Evolutionary conservation across 805 yeast genomes (phyloP).

Genomic region (Myxozyma melibiosi): DNA sequence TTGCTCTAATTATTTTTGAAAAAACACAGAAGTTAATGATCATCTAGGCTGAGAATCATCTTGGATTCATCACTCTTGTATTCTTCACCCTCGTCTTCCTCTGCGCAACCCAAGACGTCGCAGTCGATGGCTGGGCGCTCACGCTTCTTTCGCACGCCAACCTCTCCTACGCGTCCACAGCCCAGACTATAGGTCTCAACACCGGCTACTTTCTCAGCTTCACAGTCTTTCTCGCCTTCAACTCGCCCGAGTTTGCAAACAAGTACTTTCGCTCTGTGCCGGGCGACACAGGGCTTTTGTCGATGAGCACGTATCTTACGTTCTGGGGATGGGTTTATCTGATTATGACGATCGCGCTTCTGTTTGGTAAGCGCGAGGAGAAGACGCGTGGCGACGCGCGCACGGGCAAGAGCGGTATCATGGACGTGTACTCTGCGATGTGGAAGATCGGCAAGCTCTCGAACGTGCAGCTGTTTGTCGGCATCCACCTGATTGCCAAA

Average conservation of each 20-base stretch:
- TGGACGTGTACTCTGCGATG: constrained; percentile 43
- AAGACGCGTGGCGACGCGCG: constrained; percentile 49
- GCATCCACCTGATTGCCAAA: constrained; percentile 77
- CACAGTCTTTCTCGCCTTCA: constrained; percentile 86
- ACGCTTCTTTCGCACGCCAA: constrained; percentile 79
- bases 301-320: constrained; percentile 72
- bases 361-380: constrained; percentile 68
- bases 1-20: no score
- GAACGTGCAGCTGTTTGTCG: constrained; percentile 71
- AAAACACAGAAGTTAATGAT: no score
- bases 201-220: constrained; percentile 90
- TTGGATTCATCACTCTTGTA: constrained; percentile 61
- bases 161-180: constrained; percentile 91
- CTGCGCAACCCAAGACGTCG: constrained; percentile 97
- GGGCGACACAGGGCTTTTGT: constrained; percentile 61
- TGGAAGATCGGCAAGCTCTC: constrained; percentile 50
- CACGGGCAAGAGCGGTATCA: constrained; percentile 38
- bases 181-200: constrained; percentile 94
- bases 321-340: constrained; percentile 78
- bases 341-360: constrained; percentile 62
- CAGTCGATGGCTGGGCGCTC: constrained; percentile 99
- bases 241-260: constrained; percentile 90
- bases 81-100: constrained; percentile 80
- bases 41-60: constrained; percentile 44
- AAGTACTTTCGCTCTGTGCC: constrained; percentile 71